Conservation (phyloP, 768 basidiomycete species). For the Boletus rubropictus region DNA sequence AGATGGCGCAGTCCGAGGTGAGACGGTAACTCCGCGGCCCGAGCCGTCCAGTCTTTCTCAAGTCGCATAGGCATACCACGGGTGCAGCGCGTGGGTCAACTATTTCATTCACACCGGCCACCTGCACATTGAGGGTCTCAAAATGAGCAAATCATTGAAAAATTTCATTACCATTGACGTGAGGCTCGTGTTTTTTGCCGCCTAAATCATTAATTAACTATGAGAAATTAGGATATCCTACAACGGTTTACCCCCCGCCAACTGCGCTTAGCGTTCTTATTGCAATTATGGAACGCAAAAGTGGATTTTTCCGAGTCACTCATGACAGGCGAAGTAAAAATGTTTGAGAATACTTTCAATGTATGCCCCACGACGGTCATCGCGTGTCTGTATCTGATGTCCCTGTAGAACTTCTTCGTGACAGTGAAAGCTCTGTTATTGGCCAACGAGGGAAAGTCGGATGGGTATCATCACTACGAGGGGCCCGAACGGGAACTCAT, state of each 20-base stretch:
- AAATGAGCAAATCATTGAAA: conserved; percentile 99
- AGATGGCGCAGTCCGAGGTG: conserved; percentile 95
- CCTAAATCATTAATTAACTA: conserved; percentile 2
- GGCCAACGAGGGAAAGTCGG: conserved; percentile 43
- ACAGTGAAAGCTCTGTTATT: conserved; percentile 74
- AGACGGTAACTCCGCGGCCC: conserved; percentile 11
- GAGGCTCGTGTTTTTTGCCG: conserved; percentile 25
- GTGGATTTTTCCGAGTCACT: conserved; percentile 90
- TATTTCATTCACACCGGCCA: conserved; percentile 99
- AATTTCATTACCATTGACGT: conserved; percentile 98
- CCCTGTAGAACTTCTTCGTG: conserved; percentile 85
- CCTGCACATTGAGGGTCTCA: conserved; percentile 94
- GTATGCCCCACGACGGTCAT: conserved; percentile 40
- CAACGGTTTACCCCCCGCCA: conserved; percentile 80
- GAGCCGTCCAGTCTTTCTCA: conserved; percentile 2
- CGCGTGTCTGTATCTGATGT: conserved; percentile 1
- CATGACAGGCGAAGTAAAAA: conserved; percentile 85
- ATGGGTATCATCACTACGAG: conserved; percentile 63
- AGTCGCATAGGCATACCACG: conserved; percentile 75
- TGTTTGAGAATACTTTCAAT: conserved; percentile 78
- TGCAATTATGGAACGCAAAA: conserved; percentile 87
- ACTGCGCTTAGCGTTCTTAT: conserved; percentile 84
- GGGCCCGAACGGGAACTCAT: conserved; percentile 64
- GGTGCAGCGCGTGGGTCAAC: conserved; percentile 91
- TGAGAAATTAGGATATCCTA: conserved; percentile 68